Conservation (phyloP, 768 basidiomycete species). For the Xerocomus brunneocitrinus region DNA sequence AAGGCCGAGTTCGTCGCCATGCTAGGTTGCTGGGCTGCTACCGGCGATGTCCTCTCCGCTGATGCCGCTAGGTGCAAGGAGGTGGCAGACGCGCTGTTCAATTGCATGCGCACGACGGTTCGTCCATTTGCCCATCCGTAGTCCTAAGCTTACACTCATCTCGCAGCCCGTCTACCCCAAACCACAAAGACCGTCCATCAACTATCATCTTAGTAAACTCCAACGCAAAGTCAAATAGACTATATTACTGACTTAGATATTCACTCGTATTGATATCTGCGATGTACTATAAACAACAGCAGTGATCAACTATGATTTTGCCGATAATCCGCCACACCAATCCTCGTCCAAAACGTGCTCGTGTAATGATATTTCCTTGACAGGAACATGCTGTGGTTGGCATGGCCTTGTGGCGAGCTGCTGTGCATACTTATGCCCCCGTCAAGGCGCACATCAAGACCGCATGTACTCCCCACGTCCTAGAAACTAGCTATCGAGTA, state of each 20-base stretch:
- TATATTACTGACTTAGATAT: conserved; percentile 18
- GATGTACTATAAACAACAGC: conserved; percentile 13
- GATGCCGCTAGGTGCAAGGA: conserved; percentile 47
- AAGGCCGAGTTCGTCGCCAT: conserved; percentile 61
- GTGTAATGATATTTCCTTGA: conserved; percentile 2
- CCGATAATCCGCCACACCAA: background rate
- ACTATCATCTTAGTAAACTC: conserved; percentile 83
- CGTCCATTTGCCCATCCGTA: conserved; percentile 23
- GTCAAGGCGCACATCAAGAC: conserved; percentile 2
- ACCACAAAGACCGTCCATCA: conserved; percentile 71
- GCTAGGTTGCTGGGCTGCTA: conserved; percentile 86
- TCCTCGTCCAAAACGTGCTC: background rate
- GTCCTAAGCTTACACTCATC: conserved; percentile 1
- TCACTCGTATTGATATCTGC: conserved; percentile 12
- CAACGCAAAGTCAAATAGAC: conserved; percentile 68
- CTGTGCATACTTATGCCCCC: conserved; percentile 12
- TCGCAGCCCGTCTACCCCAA: conserved; percentile 64
- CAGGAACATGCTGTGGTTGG: conserved; percentile 17
- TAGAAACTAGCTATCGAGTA: conserved; percentile 11
- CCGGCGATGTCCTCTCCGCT: conserved; percentile 53
- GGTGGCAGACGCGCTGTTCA: conserved; percentile 56
- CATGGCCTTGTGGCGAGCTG: conserved; percentile 19
- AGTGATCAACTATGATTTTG: background rate
- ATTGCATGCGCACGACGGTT: conserved; percentile 85
- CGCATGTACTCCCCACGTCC: conserved; percentile 12